Conservation (phyloP, 78 protist species). For the Pelomyxa schiedti region DNA sequence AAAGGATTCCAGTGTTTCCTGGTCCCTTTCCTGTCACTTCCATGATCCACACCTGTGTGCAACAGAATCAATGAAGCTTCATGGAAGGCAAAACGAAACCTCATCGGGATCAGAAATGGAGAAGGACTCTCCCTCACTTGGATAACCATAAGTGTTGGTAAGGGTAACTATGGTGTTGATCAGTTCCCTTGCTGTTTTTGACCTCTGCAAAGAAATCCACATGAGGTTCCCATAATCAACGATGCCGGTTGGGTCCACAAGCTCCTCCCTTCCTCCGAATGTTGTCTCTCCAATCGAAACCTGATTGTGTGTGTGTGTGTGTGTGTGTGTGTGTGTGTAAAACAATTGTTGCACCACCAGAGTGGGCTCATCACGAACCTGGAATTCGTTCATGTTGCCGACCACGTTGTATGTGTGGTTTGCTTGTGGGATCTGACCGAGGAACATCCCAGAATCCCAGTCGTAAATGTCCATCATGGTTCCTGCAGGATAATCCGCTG, state of each 20-base stretch:
- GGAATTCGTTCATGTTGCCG: not conserved
- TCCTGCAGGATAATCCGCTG: no score
- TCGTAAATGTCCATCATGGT: no score
- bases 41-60: constrained; percentile 43
- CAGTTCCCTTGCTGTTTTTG: constrained; percentile 21
- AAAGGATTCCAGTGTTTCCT: constrained; percentile 10
- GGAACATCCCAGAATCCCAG: no score
- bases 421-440: no score
- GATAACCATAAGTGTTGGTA: constrained; percentile 14
- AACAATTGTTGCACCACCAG: no score
- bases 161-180: constrained; percentile 5
- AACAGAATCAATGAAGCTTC: no score
- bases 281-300: not conserved
- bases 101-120: constrained; percentile 20
- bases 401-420: no score
- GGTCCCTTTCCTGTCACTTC: constrained; percentile 30
- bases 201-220: not conserved
- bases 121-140: constrained; percentile 28
- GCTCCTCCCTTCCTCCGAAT: not conserved
- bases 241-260: not conserved
- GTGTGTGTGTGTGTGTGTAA: no score
- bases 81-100: no score
- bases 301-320: no score
- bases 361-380: no score
- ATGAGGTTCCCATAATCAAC: not conserved